Conservation (phyloP, 78 protist genomes). For the Protostelium mycophagum region DNA sequence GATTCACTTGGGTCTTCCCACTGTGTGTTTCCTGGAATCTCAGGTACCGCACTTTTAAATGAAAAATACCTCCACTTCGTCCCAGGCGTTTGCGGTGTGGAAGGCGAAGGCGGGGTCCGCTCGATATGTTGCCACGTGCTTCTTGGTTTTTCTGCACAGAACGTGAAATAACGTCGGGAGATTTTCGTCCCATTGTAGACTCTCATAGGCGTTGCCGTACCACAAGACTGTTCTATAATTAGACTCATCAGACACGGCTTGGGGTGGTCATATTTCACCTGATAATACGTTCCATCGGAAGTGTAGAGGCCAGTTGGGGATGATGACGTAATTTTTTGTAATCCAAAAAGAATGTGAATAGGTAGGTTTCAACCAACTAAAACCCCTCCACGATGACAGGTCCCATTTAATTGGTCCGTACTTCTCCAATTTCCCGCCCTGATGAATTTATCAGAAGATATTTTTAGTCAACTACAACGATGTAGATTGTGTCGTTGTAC, state of each 20-base stretch:
- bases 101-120: not conserved
- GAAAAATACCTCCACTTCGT: not conserved
- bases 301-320: not conserved
- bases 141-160: not conserved
- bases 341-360: not conserved
- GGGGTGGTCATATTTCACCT: too few species aligned
- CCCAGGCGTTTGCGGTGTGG: constrained; percentile 1
- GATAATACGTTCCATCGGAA: not conserved
- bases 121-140: not conserved
- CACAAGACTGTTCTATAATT: not conserved
- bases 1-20: not conserved
- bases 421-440: not conserved
- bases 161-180: not conserved
- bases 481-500: not conserved
- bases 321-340: not conserved
- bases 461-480: too few species aligned
- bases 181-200: not conserved
- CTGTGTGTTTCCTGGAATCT: not conserved
- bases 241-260: too few species aligned
- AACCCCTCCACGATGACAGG: not conserved
- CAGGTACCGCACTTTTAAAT: not conserved
- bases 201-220: not conserved
- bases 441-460: not conserved
- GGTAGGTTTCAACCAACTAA: not conserved
- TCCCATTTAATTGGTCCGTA: not conserved